phyloP scores from a whole-genome alignment of 2,329 filamentous ascomycete genomes.

The Pestalotiopsis sp. region DNA sequence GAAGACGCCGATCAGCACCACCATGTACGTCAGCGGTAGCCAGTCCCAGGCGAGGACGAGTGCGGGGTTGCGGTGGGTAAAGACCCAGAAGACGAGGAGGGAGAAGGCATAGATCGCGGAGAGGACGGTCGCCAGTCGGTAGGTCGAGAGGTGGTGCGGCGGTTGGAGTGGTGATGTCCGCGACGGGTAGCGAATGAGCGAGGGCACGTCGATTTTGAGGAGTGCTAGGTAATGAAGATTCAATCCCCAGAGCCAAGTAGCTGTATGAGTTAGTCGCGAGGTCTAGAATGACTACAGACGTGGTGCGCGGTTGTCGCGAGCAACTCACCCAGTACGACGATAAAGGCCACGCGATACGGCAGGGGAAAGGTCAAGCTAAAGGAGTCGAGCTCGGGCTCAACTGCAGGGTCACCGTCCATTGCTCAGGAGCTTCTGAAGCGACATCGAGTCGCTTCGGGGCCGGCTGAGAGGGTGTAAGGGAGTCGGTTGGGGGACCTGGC shows the following conservation, averaged over 20 bases:
- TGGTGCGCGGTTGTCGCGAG: neutral
- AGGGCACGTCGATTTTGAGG: slow-evolving; percentile 83
- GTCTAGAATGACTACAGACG: slow-evolving; percentile 4
- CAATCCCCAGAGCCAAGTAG: slow-evolving; percentile 91
- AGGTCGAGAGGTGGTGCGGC: slow-evolving; percentile 80
- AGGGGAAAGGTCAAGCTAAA: slow-evolving; percentile 88
- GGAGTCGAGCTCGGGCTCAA: slow-evolving; percentile 74
- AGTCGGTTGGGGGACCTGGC: too few relatives aligned
- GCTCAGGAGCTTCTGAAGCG: slow-evolving; percentile 21
- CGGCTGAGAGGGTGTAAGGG: neutral
- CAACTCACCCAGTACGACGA: slow-evolving; percentile 77
- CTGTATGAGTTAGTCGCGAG: slow-evolving; percentile 44
- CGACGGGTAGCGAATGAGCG: slow-evolving; percentile 82
- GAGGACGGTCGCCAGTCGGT: slow-evolving; percentile 80
- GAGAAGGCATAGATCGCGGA: slow-evolving; percentile 72
- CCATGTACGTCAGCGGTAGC: slow-evolving; percentile 82
- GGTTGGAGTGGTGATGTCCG: slow-evolving; percentile 71
- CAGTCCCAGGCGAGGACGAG: slow-evolving; percentile 80
- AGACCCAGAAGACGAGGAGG: slow-evolving; percentile 80
- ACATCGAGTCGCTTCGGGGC: slow-evolving; percentile 19
- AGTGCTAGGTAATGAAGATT: slow-evolving; percentile 87
- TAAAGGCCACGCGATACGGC: slow-evolving; percentile 85
- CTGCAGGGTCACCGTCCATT: slow-evolving; percentile 76
- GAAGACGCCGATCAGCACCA: slow-evolving; percentile 72
- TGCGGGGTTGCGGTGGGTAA: slow-evolving; percentile 71